Conservation (phyloP, 2,329 filamentous ascomycete species). For the Fusarium guadeloupense region DNA sequence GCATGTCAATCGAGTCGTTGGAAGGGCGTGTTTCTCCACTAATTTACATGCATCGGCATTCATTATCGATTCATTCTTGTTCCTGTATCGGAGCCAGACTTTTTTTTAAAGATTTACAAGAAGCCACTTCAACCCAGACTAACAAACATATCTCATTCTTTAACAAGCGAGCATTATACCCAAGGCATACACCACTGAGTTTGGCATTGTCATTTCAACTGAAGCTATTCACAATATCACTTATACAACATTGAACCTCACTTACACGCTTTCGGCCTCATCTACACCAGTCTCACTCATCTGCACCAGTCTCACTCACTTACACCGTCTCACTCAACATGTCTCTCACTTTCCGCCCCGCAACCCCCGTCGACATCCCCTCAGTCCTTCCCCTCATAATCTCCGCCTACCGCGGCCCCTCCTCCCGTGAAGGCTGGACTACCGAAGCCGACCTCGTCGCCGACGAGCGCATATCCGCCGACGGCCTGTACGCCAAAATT, state of each 20-base stretch:
- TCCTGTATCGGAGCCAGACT: conserved; percentile 21
- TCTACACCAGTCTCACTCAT: too few relatives aligned
- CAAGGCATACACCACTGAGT: too few relatives aligned
- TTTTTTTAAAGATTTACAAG: neutral
- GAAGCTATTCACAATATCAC: neutral
- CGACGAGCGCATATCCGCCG: conserved; percentile 55
- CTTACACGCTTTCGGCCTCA: neutral
- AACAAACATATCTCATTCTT: too few relatives aligned
- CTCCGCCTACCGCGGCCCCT: conserved; percentile 56
- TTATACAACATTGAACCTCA: neutral
- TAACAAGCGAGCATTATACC: too few relatives aligned
- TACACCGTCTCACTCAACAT: neutral
- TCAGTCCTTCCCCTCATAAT: conserved; percentile 52
- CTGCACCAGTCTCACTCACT: neutral
- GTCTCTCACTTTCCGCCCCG: conserved; percentile 37
- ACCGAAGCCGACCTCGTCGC: conserved; percentile 56
- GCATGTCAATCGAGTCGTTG: conserved; percentile 2
- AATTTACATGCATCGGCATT: neutral
- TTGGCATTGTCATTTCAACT: neutral
- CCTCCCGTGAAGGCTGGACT: conserved; percentile 56
- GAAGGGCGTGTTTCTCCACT: conserved; percentile 8
- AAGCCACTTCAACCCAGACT: neutral
- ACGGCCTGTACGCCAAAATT: conserved; percentile 53
- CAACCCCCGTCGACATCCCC: conserved; percentile 46
- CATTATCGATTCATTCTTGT: neutral